phyloP scores from a whole-genome alignment of 2,329 filamentous ascomycete species.

The Metarhizium rileyi region DNA sequence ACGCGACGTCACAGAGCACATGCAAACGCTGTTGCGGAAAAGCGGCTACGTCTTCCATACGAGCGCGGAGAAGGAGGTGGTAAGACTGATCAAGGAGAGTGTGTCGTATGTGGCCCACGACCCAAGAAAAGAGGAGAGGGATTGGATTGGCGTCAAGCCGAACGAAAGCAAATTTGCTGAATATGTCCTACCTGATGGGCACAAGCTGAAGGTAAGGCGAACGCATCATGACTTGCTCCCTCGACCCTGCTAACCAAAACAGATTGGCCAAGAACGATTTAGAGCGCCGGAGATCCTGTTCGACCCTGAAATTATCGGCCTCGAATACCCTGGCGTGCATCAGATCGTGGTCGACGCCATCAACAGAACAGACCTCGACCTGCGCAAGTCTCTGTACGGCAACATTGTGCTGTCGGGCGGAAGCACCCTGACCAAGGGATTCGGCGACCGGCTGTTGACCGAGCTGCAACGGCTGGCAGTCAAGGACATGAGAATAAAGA shows the following conservation, averaged over 20 bases:
- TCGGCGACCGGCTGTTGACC: conserved; percentile 82
- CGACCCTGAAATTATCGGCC: conserved; percentile 90
- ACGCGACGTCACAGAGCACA: conserved; percentile 88
- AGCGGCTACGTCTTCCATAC: conserved; percentile 93
- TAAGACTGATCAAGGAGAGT: conserved; percentile 92
- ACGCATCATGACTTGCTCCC: neutral
- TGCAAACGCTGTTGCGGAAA: conserved; percentile 86
- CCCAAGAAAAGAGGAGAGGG: conserved; percentile 90
- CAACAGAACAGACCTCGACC: conserved; percentile 86
- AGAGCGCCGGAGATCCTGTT: conserved; percentile 95
- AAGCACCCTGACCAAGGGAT: conserved; percentile 92
- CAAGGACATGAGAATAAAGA: conserved; percentile 99
- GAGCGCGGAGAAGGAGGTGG: conserved; percentile 98
- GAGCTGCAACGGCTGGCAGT: conserved; percentile 91
- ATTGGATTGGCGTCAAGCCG: conserved; percentile 74
- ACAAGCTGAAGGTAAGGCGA: conserved; percentile 68
- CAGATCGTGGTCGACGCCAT: conserved; percentile 98
- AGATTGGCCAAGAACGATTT: conserved; percentile 91
- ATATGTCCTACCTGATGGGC: conserved; percentile 84
- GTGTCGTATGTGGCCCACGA: conserved; percentile 85
- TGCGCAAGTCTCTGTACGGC: conserved; percentile 85
- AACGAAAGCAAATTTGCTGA: conserved; percentile 73
- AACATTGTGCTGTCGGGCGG: conserved; percentile 97
- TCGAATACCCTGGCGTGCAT: conserved; percentile 94
- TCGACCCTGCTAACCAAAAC: neutral